Percentiles rank a stretch among this genome's conserved stretches.
Conservation (phyloP, 805 yeast species). For the Zygoascus tannicola region DNA sequence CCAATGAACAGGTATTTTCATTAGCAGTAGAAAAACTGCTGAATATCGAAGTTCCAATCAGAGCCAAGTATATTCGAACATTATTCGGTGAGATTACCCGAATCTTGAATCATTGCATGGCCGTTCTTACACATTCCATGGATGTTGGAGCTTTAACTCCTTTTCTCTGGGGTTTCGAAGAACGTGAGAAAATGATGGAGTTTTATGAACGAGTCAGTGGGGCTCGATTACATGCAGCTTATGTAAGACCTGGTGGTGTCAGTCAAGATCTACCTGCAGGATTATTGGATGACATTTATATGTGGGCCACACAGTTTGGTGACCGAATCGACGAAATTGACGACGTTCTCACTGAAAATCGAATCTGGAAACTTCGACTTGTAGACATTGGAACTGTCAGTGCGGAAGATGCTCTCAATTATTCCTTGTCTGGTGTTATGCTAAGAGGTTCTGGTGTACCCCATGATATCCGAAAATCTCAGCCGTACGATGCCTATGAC, state of each 20-base stretch:
- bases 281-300: constrained; percentile 77
- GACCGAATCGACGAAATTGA: constrained; percentile 87
- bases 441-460: constrained; percentile 87
- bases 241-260: constrained; percentile 88
- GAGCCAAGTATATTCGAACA: constrained; percentile 79
- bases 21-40: constrained; percentile 77
- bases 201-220: constrained; percentile 86
- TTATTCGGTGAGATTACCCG: constrained; percentile 83
- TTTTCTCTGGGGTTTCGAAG: constrained; percentile 90
- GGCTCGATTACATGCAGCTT: constrained; percentile 82
- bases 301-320: constrained; percentile 96
- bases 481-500: constrained; percentile 86
- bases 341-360: constrained; percentile 79
- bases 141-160: constrained; percentile 93
- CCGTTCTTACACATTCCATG: constrained; percentile 81
- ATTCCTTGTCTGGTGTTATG: constrained; percentile 79
- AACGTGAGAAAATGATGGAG: constrained; percentile 87
- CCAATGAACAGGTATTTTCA: constrained; percentile 77
- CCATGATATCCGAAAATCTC: constrained; percentile 74
- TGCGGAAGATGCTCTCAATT: constrained; percentile 81
- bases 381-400: constrained; percentile 69
- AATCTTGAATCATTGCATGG: constrained; percentile 75
- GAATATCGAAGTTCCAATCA: constrained; percentile 74
- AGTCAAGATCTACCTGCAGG: constrained; percentile 83
- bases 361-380: constrained; percentile 88